Base-by-base conservation (phyloP, 1,284 basidiomycete genomes). In the Sporisorium scitamineum region DNA sequence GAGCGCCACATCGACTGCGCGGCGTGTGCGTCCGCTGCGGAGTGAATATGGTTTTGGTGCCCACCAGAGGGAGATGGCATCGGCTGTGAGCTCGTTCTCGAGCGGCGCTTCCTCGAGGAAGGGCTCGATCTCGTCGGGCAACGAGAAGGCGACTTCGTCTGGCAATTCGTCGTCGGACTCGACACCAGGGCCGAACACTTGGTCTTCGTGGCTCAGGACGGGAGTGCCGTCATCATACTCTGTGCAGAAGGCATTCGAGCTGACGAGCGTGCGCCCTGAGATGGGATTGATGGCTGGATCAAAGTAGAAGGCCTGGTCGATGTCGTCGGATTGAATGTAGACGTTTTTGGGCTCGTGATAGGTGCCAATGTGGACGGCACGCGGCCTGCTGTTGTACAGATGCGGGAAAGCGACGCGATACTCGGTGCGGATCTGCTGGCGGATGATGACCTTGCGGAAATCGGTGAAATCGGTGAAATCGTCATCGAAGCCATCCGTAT, bases 381-480 rank as follows among this genome's bases (percentile, higher is more conserved):
- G 93, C 59, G 97, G 97, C 10, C 97, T 90, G 54, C 95, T 97
- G 87, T 99, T 99, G 89, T 99, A 99, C 2, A 99, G 89, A 84
- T 99, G 97, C 26, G 97, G 97, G 89, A 98, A 99, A 0, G 96
- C 96, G 61, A 99, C 95, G 86, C 96, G 97, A 89, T 99, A 99
- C 87, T 99, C 97, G 3, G 97, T 99, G 56, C 97, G 91, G 75
- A 99, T 97, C 86, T 97, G 94, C 85, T 98, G 95, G 32, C 97
- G 94, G 78, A 99, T 99, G 86, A 99, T 97, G 84, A 99, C 93
- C 87, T 99, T 99, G 88, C 97, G 96, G 87, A 99, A 97, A 85
- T 99, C 97, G 86, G 99, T 99, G 85, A 99, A 99, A 87, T 99
- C 96, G 87, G 98, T 98, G 95, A 97, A 99, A 85, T 99, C 97